Evolutionary conservation across 2,329 filamentous ascomycete genomes (phyloP), one percentile per base, ranked within the genome.

Genomic region (Fusarium luffae): DNA sequence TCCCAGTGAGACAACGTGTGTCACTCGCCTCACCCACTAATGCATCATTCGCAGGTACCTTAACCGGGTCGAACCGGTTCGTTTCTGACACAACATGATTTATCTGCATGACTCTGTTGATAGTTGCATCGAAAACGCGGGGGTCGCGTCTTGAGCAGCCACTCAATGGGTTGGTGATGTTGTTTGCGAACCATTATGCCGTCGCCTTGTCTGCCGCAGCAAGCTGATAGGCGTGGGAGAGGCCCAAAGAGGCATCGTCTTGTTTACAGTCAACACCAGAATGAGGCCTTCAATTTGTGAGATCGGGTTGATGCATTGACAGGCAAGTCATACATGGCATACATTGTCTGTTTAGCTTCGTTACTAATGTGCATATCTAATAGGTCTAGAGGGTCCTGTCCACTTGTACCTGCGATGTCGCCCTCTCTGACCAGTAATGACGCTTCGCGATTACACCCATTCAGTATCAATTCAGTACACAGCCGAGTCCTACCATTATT

Each of bases 301-400:
- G 21, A 51, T 11, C 37, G 11, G 32, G 7, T 54, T 43, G 28
- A 46, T 48, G 66, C 50, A 55, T 58, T 52, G 46, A 59, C 54
- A 71, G 58, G 56, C 40, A 73, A 63, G 63, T 66, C 69, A 74
- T 56, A 63, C 47, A 71, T 59, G 63, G 63, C 55, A 62, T 55
- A 72, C 69, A 62, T 62, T n/a, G 28, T 54, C n/a, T n/a, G 28
- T 60, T 21, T 27, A 54, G 30, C n/a, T n/a, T 27, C 14, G 9
- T 34, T 18, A 51, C 43, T 48, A 55, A 47, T 21, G 42, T 42
- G 58, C 60, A 56, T 62, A 25, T 23, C 13, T 32, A 21, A 37
- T 30, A 30, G 27, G 46, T 27, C 27, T 34, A 50, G 37, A 47
- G 7, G 12, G 16, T 40, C 7, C 30, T 34, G 41, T 34, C 48